These are phyloP conservation scores for Aspergillus cejpii DNA, from an alignment of 2,329 filamentous ascomycete species.

Conservation along the genomic window DNA sequence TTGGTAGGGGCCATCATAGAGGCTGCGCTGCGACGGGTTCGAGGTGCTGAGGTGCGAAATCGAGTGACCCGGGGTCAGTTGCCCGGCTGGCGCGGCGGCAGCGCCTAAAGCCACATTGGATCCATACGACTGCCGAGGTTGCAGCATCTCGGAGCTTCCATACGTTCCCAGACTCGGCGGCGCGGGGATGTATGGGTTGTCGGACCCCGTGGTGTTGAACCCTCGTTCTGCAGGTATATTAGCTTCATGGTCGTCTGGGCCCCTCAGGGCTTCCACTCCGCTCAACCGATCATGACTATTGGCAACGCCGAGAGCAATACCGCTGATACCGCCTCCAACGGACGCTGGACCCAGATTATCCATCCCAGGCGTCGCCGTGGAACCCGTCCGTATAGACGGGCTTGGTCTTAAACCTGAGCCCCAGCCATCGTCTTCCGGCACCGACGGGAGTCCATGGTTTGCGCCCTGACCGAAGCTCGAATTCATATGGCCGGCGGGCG, in stretches of 20 bases:
- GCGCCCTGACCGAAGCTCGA: neutral
- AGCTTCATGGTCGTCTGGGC: constrained; percentile 24
- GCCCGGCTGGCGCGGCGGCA: constrained; percentile 28
- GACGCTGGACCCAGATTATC: constrained; percentile 61
- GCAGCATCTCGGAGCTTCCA: constrained; percentile 21
- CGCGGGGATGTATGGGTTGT: constrained; percentile 34
- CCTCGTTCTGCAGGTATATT: constrained; percentile 32
- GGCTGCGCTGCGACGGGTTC: constrained; percentile 45
- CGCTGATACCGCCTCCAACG: constrained; percentile 58
- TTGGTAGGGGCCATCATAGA: constrained; percentile 58
- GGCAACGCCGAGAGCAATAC: constrained; percentile 60
- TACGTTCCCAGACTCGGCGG: constrained; percentile 15
- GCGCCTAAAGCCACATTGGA: constrained; percentile 34
- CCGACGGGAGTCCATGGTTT: constrained; percentile 11
- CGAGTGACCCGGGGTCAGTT: constrained; percentile 29
- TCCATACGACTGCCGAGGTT: constrained; percentile 36
- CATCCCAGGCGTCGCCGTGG: constrained; percentile 52
- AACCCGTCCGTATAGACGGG: constrained; percentile 30
- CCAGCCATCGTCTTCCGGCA: constrained; percentile 8
- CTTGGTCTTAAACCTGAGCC: constrained; percentile 20
- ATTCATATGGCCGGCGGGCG: neutral
- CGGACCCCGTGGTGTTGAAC: constrained; percentile 31
- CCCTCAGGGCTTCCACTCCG: constrained; percentile 56
- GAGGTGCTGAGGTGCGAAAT: constrained; percentile 11
- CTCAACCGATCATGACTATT: constrained; percentile 59